Evolutionary conservation across 805 yeast genomes (phyloP).

Genomic region (Candida caryicola): DNA sequence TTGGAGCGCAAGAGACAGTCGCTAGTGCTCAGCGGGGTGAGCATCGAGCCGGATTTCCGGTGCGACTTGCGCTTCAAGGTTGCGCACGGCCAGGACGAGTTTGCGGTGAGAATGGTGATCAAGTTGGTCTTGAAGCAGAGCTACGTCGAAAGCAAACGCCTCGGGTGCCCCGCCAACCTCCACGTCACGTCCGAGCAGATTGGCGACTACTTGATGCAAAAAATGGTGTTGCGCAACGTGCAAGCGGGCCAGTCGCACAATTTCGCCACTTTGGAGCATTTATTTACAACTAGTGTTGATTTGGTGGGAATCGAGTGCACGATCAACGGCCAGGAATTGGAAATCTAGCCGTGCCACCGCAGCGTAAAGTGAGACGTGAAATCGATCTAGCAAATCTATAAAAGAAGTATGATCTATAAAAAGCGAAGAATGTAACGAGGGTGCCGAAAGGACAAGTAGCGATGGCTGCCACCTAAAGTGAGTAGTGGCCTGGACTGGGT

Average conservation of each 20-base stretch:
- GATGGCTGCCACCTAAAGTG: no score
- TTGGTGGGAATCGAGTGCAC: conserved; percentile 11
- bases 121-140: conserved; percentile 6
- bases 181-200: conserved; percentile 13
- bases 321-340: conserved; percentile 15
- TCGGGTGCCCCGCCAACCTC: not conserved
- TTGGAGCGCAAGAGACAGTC: not conserved
- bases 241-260: not conserved
- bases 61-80: conserved; percentile 13
- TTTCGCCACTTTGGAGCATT: conserved; percentile 9
- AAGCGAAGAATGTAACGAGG: no score
- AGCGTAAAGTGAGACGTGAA: no score
- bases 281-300: conserved; percentile 9
- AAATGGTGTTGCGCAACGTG: conserved; percentile 7
- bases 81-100: conserved; percentile 1
- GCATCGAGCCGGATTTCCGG: conserved; percentile 4
- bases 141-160: not conserved
- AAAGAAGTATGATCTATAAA: no score
- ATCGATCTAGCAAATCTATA: no score
- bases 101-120: conserved; percentile 8
- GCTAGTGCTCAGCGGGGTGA: not conserved
- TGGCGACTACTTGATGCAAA: conserved; percentile 12
- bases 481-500: conserved; percentile 24
- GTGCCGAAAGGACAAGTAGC: no score
- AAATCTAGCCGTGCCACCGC: conserved; percentile 2